These are phyloP conservation scores for Vaccinium macrocarpon DNA, from an alignment of 148 eudicot species.

Conservation along the genomic window DNA sequence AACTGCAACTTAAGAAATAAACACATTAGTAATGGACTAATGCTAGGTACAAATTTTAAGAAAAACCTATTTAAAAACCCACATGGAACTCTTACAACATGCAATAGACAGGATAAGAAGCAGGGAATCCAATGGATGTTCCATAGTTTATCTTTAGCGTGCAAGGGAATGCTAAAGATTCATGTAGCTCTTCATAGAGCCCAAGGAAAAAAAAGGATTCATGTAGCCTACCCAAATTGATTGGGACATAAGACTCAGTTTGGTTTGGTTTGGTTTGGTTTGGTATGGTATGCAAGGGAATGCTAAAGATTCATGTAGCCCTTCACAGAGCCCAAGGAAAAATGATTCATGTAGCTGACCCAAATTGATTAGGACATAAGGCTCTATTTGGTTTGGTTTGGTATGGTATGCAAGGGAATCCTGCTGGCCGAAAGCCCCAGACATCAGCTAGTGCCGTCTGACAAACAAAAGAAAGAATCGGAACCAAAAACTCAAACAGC, in stretches of 20 bases:
- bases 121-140: background rate
- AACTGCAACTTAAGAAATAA: background rate
- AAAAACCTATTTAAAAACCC: background rate
- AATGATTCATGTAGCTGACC: too few relatives aligned
- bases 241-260: too few relatives aligned
- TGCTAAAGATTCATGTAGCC: too few relatives aligned
- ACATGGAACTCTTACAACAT: background rate
- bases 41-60: background rate
- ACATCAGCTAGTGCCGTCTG: background rate
- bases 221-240: too few relatives aligned
- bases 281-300: background rate
- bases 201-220: too few relatives aligned
- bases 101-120: background rate
- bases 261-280: too few relatives aligned
- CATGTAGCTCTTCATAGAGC: too few relatives aligned
- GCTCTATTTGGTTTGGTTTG: background rate
- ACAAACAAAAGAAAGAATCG: background rate
- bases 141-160: background rate
- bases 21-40: background rate
- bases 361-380: too few relatives aligned
- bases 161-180: background rate
- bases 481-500: background rate
- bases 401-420: background rate
- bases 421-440: background rate
- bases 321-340: too few relatives aligned